Evolutionary conservation across 2,329 filamentous ascomycete genomes (phyloP), one percentile per base, ranked within the genome.

Genomic region (Colletotrichum eleusines): DNA sequence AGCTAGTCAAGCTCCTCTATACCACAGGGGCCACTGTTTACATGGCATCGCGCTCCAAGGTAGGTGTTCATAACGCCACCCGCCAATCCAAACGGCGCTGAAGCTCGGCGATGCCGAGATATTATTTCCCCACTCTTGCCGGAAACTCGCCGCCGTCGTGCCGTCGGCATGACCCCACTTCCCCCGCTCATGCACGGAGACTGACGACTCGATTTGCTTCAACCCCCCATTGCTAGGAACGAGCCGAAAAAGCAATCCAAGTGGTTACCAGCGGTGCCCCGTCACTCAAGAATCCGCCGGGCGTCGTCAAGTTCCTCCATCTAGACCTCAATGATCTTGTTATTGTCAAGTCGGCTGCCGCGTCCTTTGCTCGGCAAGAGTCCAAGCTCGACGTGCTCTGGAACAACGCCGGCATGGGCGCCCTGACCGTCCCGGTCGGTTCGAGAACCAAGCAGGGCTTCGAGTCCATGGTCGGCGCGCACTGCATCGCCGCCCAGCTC

Each of bases 1-100:
- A 89, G 74, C 79, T 90, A 5, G 79, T 79, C 66, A 83, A 83
- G 63, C 83, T 89, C 1, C 81, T 90, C 5, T 89, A 88, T 74
- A 75, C 77, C 0, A 82, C 81, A 4, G 85, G 86, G 26, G 87
- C 80, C 26, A 88, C 81, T 0, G 81, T 89, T 12, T 89, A 89
- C 75, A 77, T 89, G 62, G 85, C 86, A 11, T 83, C 82, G 2
- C 83, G 87, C 57, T 79, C 76, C 2, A 73, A 76, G 72, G 76
- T 75, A 20, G 38, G 72, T 64, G 33, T 40, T 23, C 8, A 28
- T 40, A 6, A 7, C 5, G 31, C 7, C 35, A 53, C 14, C 57
- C 35, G 50, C 14, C 57, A 51, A 42, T 42, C 26, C 75, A 66
- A n/a, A 75, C 61, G 16, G 74, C 77, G 9, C 77, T 73, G 75